Percentiles rank a stretch among this genome's conserved stretches.
Evolutionary conservation across 2,329 filamentous ascomycete species (phyloP).

Genomic region (Thelonectria rubi): DNA sequence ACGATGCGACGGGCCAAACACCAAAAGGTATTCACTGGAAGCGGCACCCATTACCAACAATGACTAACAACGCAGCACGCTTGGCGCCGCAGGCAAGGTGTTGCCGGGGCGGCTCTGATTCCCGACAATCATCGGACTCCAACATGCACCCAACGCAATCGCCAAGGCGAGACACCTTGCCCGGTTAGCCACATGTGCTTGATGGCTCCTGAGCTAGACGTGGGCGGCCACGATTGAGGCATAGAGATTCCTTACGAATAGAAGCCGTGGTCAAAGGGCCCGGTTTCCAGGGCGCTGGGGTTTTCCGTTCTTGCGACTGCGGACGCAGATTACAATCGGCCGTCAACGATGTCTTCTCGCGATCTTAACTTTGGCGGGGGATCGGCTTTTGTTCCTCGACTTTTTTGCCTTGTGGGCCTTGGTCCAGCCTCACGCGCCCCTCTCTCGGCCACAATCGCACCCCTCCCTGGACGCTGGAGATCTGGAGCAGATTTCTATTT

Average conservation of each 20-base stretch:
- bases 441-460: slow-evolving; percentile 1
- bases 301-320: slow-evolving; percentile 28
- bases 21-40: not conserved
- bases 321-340: slow-evolving; percentile 18
- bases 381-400: slow-evolving; percentile 23
- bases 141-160: slow-evolving; percentile 7
- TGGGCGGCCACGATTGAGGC: slow-evolving; percentile 12
- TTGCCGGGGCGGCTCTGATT: slow-evolving; percentile 1
- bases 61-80: not conserved
- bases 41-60: not conserved
- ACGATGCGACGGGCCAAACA: not conserved
- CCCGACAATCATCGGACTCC: slow-evolving; percentile 18
- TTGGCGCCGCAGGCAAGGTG: not conserved
- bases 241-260: slow-evolving; percentile 1
- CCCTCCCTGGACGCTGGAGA: slow-evolving; percentile 12
- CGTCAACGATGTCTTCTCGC: slow-evolving; percentile 36
- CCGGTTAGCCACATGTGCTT: slow-evolving; percentile 15
- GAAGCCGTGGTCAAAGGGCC: not conserved
- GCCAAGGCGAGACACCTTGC: slow-evolving; percentile 1
- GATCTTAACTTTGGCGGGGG: slow-evolving; percentile 41
- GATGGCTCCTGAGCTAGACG: slow-evolving; percentile 10
- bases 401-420: slow-evolving; percentile 17
- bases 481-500: slow-evolving; percentile 2
- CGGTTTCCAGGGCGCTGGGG: slow-evolving; percentile 27
- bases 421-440: slow-evolving; percentile 19